phyloP scores from a whole-genome alignment of 129 eudicot species.

The Flaveria sonorensis region DNA sequence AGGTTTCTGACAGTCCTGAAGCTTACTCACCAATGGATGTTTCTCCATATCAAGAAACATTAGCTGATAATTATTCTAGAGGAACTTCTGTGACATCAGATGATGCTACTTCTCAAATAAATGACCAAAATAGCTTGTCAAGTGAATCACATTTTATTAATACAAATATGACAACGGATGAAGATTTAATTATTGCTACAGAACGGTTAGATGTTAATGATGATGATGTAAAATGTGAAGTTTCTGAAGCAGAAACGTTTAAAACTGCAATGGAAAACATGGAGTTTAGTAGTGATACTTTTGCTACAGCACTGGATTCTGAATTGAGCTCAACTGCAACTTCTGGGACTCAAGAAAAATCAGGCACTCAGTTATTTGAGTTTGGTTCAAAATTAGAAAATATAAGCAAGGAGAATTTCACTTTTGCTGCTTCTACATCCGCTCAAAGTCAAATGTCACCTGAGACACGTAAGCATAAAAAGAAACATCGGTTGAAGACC shows the following conservation, averaged over 20 bases:
- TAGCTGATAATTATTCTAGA: constrained; percentile 47
- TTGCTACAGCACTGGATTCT: constrained; percentile 57
- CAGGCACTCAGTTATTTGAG: constrained; percentile 39
- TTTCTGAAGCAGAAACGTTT: constrained; percentile 65
- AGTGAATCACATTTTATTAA: constrained; percentile 44
- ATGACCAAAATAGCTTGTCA: constrained; percentile 41
- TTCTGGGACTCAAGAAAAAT: constrained; percentile 51
- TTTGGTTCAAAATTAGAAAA: constrained; percentile 53
- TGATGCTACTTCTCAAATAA: constrained; percentile 35
- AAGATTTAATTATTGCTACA: constrained; percentile 58
- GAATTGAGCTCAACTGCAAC: constrained; percentile 59
- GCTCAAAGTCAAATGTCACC: constrained; percentile 48
- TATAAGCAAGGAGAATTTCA: constrained; percentile 49
- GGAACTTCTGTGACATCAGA: constrained; percentile 73
- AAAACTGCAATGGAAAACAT: constrained; percentile 67
- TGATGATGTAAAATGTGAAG: constrained; percentile 37
- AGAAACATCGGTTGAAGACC: constrained; percentile 62
- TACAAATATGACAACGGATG: constrained; percentile 47
- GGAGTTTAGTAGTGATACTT: constrained; percentile 61
- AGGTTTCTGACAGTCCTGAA: constrained; percentile 50
- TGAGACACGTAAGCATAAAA: constrained; percentile 55
- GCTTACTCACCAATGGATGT: constrained; percentile 92
- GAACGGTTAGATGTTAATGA: constrained; percentile 49
- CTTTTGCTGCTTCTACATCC: constrained; percentile 75
- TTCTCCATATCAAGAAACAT: constrained; percentile 79